Evolutionary conservation across 768 basidiomycete species (phyloP), one percentile per base, ranked within the genome.

Genomic region (Mycena polygramma): DNA sequence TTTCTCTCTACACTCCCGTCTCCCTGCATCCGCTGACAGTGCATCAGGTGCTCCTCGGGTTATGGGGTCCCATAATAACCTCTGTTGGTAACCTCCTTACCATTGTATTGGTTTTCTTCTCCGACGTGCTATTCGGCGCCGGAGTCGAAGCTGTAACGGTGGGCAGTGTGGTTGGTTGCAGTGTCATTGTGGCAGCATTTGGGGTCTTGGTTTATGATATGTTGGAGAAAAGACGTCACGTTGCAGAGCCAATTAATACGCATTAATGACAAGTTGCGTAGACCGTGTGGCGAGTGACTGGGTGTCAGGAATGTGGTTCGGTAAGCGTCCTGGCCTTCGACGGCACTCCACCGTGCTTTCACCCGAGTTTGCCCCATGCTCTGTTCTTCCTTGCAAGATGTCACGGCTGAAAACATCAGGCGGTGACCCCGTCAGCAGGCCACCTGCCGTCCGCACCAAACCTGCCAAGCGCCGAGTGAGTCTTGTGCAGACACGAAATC

Each of bases 1-100:
- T 67, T 7, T 36, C 49, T 61, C 66, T 19, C 41, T 71, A 45
- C 54, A 39, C 52, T 30, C 30, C n/a, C 6, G 30, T 41, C 41
- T 35, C 45, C 36, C 39, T 24, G 37, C 19, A 19, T 57, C 43
- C 46, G 43, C 74, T 36, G 73, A 62, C 63, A 8, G 49, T 54
- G 68, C 58, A 67, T 35, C 72, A 96, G 94, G 86, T 94, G 63
- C 83, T 97, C 4, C 83, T 97, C 57, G 93, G 93, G 35, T 80
- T 94, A 35, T 96, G 94, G 94, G 95, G 95, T 5, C 95, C 95
- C 8, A 90, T 96, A 49, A 88, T 95, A 51, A 90, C 91, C 11
- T 95, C 94, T 2, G 96, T 98, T 39, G 96, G 95, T 53, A 95
- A 89, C 79, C 86, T 99, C n/a, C 86, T 97, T n/a, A 96, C 96